A percentile compares a stretch with the other conserved stretches of the same genome.
These are phyloP conservation scores for Penicillium pancosmium DNA, from an alignment of 495 filamentous ascomycete genomes.

Conservation along the genomic window DNA sequence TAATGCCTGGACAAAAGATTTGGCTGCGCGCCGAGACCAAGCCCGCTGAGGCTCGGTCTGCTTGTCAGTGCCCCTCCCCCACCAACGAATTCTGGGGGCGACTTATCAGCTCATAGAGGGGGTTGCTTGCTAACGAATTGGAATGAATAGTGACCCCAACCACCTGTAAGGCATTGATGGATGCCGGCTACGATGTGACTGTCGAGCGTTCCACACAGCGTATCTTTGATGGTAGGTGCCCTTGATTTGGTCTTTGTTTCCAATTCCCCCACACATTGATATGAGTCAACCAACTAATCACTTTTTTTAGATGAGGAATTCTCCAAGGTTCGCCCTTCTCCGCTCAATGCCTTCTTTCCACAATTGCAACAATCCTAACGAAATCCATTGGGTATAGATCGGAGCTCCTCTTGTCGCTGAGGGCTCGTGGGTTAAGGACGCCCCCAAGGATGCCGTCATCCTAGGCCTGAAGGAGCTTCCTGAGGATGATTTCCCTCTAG, in stretches of 20 bases:
- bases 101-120: conserved; percentile 9
- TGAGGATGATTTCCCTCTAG: conserved; percentile 83
- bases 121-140: conserved; percentile 18
- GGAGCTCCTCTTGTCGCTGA: conserved; percentile 80
- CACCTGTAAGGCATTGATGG: conserved; percentile 75
- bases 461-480: conserved; percentile 94
- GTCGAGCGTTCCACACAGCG: conserved; percentile 79
- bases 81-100: conserved; percentile 8
- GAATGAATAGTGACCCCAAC: conserved; percentile 57
- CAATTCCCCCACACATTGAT: background rate
- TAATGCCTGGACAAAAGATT: conserved; percentile 50
- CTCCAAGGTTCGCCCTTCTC: conserved; percentile 38
- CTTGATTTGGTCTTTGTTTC: background rate
- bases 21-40: conserved; percentile 54
- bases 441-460: conserved; percentile 78
- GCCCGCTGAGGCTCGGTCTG: conserved; percentile 52
- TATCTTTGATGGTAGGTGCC: conserved; percentile 73
- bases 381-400: conserved; percentile 34
- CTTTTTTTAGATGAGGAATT: conserved; percentile 53
- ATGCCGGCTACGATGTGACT: conserved; percentile 81
- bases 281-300: conserved; percentile 19
- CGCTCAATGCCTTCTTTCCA: background rate
- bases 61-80: conserved; percentile 36
- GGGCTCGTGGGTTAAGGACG: conserved; percentile 74
- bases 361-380: conserved; percentile 7